A percentile compares a stretch with the other conserved stretches of the same genome.
phyloP scores from a whole-genome alignment of 2,329 filamentous ascomycete species.

The Fusarium algeriense region DNA sequence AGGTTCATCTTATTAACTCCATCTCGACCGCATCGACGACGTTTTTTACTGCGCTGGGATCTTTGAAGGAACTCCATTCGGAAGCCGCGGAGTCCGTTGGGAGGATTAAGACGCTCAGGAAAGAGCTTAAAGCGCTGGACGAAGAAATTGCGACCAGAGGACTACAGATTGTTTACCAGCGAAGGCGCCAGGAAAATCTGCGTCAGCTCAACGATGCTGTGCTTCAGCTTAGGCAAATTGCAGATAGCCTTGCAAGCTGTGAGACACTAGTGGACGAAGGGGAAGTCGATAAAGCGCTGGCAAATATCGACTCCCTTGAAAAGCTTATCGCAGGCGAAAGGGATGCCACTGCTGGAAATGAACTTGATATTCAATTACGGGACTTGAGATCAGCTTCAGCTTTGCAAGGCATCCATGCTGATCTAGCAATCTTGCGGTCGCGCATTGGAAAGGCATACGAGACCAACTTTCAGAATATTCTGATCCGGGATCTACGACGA shows the following conservation, averaged over 20 bases:
- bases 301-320: conserved; percentile 82
- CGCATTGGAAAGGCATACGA: conserved; percentile 92
- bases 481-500: conserved; percentile 83
- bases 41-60: conserved; percentile 94
- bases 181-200: conserved; percentile 85
- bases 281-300: conserved; percentile 84
- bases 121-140: conserved; percentile 84
- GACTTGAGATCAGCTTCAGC: conserved; percentile 84
- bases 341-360: conserved; percentile 53
- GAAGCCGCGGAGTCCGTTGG: conserved; percentile 93
- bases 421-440: conserved; percentile 79
- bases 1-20: conserved; percentile 95
- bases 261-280: conserved; percentile 86
- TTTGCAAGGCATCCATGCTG: conserved; percentile 81
- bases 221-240: conserved; percentile 82
- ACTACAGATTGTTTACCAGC: conserved; percentile 85
- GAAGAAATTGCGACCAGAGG: conserved; percentile 88
- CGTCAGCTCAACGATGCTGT: conserved; percentile 85
- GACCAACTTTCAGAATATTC: conserved; percentile 78
- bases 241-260: conserved; percentile 79
- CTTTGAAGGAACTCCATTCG: conserved; percentile 88
- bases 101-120: conserved; percentile 83
- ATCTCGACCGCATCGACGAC: conserved; percentile 96
- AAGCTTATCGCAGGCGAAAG: conserved; percentile 81
- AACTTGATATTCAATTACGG: conserved; percentile 58